Conservation (phyloP, 73 alveolate genomes). For the Uronychia setigera region DNA sequence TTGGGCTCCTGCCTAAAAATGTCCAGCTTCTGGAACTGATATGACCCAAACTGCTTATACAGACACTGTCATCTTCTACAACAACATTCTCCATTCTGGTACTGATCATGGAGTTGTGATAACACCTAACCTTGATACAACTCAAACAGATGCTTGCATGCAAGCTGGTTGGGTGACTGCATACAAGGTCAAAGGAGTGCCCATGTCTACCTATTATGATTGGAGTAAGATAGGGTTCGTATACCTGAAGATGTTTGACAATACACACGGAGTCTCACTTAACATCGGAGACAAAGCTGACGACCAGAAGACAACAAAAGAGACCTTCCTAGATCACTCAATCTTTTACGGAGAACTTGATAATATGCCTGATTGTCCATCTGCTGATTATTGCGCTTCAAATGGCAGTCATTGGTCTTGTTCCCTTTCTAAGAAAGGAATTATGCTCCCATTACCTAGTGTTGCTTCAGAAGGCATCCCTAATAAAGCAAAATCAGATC, state of each 20-base stretch:
- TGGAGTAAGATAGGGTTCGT: neutral
- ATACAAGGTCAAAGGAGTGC: neutral
- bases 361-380: neutral
- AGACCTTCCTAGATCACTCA: neutral
- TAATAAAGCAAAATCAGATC: neutral
- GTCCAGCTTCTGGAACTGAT: neutral
- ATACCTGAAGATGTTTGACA: neutral
- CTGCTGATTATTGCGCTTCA: neutral
- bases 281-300: neutral
- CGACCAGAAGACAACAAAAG: neutral
- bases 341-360: neutral
- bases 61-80: neutral
- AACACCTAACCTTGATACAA: neutral
- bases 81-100: neutral
- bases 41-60: neutral
- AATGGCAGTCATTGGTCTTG: too few relatives aligned
- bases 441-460: neutral
- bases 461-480: neutral
- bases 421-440: neutral
- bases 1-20: neutral
- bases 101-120: neutral
- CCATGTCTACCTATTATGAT: neutral
- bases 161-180: neutral
- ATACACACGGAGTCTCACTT: neutral
- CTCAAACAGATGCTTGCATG: neutral